Evolutionary conservation across 108 stramenopile species (phyloP).

Genomic region (Skeletonema grethae): DNA sequence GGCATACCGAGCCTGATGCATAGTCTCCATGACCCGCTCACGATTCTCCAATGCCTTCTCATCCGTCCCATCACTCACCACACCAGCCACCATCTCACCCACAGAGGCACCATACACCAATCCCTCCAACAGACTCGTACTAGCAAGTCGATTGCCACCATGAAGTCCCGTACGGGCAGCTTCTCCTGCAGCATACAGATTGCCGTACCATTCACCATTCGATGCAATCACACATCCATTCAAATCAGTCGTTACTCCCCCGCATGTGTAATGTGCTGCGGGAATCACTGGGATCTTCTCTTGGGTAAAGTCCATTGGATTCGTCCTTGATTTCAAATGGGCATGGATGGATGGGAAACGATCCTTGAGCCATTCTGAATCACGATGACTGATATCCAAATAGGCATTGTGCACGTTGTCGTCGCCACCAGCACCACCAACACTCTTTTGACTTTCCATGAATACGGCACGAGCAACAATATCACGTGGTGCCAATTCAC

Average conservation of each 20-base stretch:
- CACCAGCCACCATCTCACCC: constrained; percentile 74
- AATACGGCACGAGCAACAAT: constrained; percentile 92
- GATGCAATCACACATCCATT: constrained; percentile 63
- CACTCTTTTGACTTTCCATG: constrained; percentile 65
- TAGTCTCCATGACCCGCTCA: constrained; percentile 10
- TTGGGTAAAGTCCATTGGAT: constrained; percentile 74
- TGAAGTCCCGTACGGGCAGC: constrained; percentile 94
- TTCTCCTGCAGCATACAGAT: constrained; percentile 90
- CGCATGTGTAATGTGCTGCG: constrained; percentile 95
- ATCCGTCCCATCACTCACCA: constrained; percentile 28
- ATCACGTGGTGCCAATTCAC: constrained; percentile 93
- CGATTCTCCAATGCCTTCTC: constrained; percentile 7
- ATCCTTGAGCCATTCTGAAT: constrained; percentile 70
- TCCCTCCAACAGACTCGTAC: constrained; percentile 93
- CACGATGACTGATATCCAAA: constrained; percentile 90
- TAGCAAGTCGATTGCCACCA: constrained; percentile 93
- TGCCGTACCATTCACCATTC: constrained; percentile 34
- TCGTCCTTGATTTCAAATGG: constrained; percentile 47
- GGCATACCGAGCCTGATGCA: constrained; percentile 12
- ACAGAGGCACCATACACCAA: constrained; percentile 92
- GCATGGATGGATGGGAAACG: constrained; percentile 89
- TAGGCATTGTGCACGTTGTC: constrained; percentile 55
- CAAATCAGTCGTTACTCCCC: constrained; percentile 86
- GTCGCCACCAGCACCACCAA: constrained; percentile 16
- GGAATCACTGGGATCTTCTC: constrained; percentile 87